These are phyloP conservation scores for Chaetomium sp. DNA, from an alignment of 2,329 filamentous ascomycete species.

Conservation along the genomic window DNA sequence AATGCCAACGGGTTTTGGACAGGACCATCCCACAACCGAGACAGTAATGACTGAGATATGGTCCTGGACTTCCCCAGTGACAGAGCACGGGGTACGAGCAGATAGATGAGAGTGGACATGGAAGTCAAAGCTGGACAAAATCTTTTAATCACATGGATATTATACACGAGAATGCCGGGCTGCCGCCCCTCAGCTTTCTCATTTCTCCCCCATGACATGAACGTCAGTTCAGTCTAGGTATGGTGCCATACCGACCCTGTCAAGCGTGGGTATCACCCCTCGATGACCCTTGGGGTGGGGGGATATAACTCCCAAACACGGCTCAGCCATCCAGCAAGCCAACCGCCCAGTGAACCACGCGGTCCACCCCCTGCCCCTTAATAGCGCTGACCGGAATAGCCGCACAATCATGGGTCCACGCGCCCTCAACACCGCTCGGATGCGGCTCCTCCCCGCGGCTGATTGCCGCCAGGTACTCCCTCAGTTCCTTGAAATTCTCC, in stretches of 20 bases:
- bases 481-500: constrained; percentile 71
- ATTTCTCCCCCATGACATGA: neutral
- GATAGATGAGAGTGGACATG: neutral
- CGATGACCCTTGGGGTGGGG: neutral
- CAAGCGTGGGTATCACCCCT: neutral
- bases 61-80: neutral
- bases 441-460: constrained; percentile 65
- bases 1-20: too few species aligned
- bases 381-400: constrained; percentile 90
- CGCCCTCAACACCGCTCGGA: constrained; percentile 65
- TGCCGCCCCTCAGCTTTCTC: neutral
- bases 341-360: constrained; percentile 72
- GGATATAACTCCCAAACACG: neutral
- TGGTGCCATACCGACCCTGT: neutral
- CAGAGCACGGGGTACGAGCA: neutral
- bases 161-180: neutral
- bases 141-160: neutral
- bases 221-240: neutral
- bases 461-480: constrained; percentile 69
- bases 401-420: constrained; percentile 63
- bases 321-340: constrained; percentile 60
- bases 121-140: neutral
- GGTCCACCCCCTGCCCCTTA: constrained; percentile 77
- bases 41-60: too few species aligned
- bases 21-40: too few species aligned